Evolutionary conservation across 495 filamentous ascomycete species (phyloP).

Genomic region (Evernia prunastri): DNA sequence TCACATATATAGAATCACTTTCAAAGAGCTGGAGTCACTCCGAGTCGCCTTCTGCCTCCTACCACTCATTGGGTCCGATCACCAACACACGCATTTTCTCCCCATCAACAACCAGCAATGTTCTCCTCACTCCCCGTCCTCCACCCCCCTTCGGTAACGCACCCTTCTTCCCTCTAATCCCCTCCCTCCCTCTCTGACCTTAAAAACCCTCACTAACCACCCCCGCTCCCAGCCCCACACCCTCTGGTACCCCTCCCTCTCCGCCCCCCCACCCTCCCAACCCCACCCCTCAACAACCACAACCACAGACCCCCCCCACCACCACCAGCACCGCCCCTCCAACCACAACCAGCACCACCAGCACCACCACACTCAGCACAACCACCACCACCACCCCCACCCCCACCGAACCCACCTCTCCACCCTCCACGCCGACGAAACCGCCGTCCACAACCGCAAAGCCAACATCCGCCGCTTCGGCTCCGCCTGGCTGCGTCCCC

Average conservation of each 20-base stretch:
- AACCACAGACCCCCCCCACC: slow-evolving; percentile 58
- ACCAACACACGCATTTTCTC: background rate
- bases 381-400: slow-evolving; percentile 24
- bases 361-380: slow-evolving; percentile 28
- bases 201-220: slow-evolving; percentile 53
- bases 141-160: slow-evolving; percentile 62
- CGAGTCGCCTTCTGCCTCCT: background rate
- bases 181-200: background rate
- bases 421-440: slow-evolving; percentile 61
- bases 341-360: slow-evolving; percentile 26
- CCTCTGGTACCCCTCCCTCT: slow-evolving; percentile 17
- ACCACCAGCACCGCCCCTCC: slow-evolving; percentile 45
- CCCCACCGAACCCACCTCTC: slow-evolving; percentile 42
- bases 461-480: slow-evolving; percentile 69
- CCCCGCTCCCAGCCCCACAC: slow-evolving; percentile 55
- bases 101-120: slow-evolving; percentile 32
- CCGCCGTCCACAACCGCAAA: slow-evolving; percentile 58
- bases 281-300: slow-evolving; percentile 31
- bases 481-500: slow-evolving; percentile 70
- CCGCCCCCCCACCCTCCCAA: slow-evolving; percentile 45
- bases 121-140: slow-evolving; percentile 67
- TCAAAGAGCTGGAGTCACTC: no score
- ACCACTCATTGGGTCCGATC: background rate
- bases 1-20: no score
- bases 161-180: background rate